Percentiles rank a stretch among this genome's conserved stretches.
Evolutionary conservation across 2,329 filamentous ascomycete genomes (phyloP).

Genomic region (Claviceps monticola): DNA sequence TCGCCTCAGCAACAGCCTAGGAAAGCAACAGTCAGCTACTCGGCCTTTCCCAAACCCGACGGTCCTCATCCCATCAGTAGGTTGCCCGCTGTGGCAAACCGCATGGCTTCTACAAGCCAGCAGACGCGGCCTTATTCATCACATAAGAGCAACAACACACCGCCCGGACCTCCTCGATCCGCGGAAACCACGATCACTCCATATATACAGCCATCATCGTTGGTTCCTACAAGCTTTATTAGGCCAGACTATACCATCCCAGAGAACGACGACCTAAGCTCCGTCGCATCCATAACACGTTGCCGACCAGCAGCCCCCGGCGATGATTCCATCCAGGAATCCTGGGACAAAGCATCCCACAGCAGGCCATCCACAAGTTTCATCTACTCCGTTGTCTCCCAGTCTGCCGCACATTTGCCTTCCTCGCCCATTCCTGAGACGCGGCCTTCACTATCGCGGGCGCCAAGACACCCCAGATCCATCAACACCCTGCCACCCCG

Average conservation of each 20-base stretch:
- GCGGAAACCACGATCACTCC: constrained; percentile 13
- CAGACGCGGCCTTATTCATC: constrained; percentile 1
- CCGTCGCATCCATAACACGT: constrained; percentile 8
- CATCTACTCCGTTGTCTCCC: constrained; percentile 12
- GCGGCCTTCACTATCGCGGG: constrained; percentile 8
- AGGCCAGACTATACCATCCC: background rate
- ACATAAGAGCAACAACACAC: constrained; percentile 5
- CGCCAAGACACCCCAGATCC: constrained; percentile 16
- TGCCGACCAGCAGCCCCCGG: background rate
- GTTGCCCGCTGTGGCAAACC: background rate
- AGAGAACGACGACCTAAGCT: background rate
- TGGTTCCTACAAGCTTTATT: constrained; percentile 1
- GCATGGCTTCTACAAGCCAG: background rate
- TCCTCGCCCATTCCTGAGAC: constrained; percentile 4
- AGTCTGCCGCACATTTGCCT: constrained; percentile 11
- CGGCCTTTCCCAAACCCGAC: constrained; percentile 26
- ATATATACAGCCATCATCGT: constrained; percentile 8
- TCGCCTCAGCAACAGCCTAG: constrained; percentile 3
- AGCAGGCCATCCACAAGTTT: constrained; percentile 3
- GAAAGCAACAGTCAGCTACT: constrained; percentile 22
- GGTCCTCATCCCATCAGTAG: constrained; percentile 1
- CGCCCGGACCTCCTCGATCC: constrained; percentile 17
- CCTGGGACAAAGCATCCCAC: background rate
- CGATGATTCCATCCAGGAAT: background rate
- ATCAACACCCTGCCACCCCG: constrained; percentile 9